These are phyloP conservation scores for Globisporangium spinosum DNA, from an alignment of 352 stramenopile genomes.

Conservation along the genomic window DNA sequence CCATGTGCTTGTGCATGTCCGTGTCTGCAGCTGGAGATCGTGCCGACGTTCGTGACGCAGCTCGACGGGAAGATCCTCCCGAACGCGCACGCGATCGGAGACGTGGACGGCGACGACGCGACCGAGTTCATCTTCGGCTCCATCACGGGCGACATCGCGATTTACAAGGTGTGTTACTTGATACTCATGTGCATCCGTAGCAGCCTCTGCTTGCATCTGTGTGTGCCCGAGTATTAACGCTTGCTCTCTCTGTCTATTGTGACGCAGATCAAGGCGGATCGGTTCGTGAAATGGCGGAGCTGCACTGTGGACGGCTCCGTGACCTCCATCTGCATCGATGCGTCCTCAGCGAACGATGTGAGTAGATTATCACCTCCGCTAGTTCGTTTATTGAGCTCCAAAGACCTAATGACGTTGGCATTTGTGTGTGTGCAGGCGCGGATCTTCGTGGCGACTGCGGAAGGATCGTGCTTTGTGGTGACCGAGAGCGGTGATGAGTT, in stretches of 20 bases:
- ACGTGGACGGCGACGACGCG: conserved; percentile 63
- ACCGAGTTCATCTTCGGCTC: conserved; percentile 70
- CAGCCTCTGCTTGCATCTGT: not conserved
- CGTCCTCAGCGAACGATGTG: conserved; percentile 33
- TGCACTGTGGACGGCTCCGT: conserved; percentile 67
- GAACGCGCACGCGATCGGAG: conserved; percentile 60
- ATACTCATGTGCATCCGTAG: not conserved
- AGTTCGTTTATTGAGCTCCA: not conserved
- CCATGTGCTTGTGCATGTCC: not conserved
- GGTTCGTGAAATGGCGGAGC: conserved; percentile 50
- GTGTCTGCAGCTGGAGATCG: conserved; percentile 57
- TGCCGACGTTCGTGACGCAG: conserved; percentile 52
- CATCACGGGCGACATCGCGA: conserved; percentile 48
- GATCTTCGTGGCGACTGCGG: conserved; percentile 71
- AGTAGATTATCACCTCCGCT: not conserved
- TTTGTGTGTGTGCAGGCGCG: conserved; percentile 29
- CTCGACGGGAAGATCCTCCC: conserved; percentile 66
- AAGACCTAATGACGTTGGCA: not conserved
- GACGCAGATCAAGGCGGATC: conserved; percentile 42
- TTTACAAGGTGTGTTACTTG: conserved; percentile 52
- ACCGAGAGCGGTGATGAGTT: conserved; percentile 52
- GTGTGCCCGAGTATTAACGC: not conserved
- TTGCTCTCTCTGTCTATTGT: conserved; percentile 7
- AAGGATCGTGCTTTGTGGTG: conserved; percentile 61
- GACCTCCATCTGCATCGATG: conserved; percentile 61